These are phyloP conservation scores for Canavalia ensiformis DNA, from an alignment of 306 rosid species.

Conservation along the genomic window DNA sequence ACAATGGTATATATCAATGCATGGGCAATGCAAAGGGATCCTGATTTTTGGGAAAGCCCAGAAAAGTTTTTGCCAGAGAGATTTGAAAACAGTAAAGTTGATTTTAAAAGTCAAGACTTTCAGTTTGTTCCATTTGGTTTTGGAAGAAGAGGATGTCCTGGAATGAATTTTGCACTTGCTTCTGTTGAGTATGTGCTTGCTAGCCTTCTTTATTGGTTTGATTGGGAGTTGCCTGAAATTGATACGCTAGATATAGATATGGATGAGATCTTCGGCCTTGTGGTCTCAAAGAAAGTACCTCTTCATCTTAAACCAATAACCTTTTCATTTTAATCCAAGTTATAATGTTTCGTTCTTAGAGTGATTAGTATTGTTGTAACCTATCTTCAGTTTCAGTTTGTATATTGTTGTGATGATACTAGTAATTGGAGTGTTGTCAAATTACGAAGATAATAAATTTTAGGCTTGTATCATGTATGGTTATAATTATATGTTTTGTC, in stretches of 20 bases:
- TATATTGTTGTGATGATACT: not conserved
- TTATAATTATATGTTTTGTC: not conserved
- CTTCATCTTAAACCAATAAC: conserved; percentile 40
- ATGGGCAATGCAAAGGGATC: conserved; percentile 63
- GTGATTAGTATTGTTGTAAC: not conserved
- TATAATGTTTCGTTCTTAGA: not conserved
- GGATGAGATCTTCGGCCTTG: conserved; percentile 31
- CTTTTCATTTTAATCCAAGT: not conserved
- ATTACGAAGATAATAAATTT: not conserved
- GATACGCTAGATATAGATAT: conserved; percentile 26
- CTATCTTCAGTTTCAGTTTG: not conserved
- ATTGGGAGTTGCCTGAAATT: conserved; percentile 44
- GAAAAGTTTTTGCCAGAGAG: conserved; percentile 51
- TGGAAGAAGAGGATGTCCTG: too few species aligned
- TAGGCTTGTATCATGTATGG: not conserved
- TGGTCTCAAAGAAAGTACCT: conserved; percentile 45
- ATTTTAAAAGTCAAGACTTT: conserved; percentile 28
- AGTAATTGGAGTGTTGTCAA: not conserved
- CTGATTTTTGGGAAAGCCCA: conserved; percentile 43
- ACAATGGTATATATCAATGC: conserved; percentile 55
- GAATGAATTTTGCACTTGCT: not conserved
- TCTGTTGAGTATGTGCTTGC: conserved; percentile 48
- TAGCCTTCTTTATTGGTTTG: conserved; percentile 54
- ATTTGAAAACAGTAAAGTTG: conserved; percentile 37
- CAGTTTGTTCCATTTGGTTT: conserved; percentile 51